Evolutionary conservation across 257 asterid species (phyloP), one percentile per base, ranked within the genome.

Genomic region (Schizonepeta tenuifolia): DNA sequence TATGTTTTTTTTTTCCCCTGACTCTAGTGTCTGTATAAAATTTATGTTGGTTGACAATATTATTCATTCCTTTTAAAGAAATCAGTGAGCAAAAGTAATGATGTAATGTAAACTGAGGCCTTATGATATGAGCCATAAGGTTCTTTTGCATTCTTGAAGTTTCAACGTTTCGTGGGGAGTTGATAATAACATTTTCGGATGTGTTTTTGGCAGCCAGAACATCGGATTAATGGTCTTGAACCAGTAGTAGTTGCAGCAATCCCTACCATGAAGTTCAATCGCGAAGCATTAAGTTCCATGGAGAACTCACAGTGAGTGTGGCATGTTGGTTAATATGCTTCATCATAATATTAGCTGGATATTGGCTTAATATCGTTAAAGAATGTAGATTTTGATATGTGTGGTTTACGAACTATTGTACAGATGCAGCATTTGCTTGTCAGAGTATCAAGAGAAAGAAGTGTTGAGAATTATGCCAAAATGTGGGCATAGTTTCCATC

Each of bases 401-500:
- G 28, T 41, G 31, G 4, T 11, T 43, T 69, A 69, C 54, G 54
- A 76, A 66, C 41, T 31, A 31, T 31, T 31, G 53, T 72, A 24
- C 89, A 93, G 97, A 83, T 93, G 97, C 75, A 74, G 83, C 46
- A 93, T 90, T 82, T 93, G 98, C 36, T 82, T 93, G 59, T 85
- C 90, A 3, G 98, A 90, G 78, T 93, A 93, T 40, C 83, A 89
- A 86, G 98, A 93, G 77, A 89, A 81, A 38, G 98, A 93, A 74
- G 83, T 89, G 24, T 57, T 93, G 74, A 86, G 98, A 84, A 86
- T 90, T 9, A 90, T 93, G 96, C 98, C 98, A 9, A 86, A 80
- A 62, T 93, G 97, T 66, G 96, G 96, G 69, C 98, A 90, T 14
- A 90, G 87, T 71, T 92, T 92, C 78, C 98, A 93, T 76, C 83